Evolutionary conservation across 768 basidiomycete species (phyloP).

Genomic region (Leucosporidium scottii): DNA sequence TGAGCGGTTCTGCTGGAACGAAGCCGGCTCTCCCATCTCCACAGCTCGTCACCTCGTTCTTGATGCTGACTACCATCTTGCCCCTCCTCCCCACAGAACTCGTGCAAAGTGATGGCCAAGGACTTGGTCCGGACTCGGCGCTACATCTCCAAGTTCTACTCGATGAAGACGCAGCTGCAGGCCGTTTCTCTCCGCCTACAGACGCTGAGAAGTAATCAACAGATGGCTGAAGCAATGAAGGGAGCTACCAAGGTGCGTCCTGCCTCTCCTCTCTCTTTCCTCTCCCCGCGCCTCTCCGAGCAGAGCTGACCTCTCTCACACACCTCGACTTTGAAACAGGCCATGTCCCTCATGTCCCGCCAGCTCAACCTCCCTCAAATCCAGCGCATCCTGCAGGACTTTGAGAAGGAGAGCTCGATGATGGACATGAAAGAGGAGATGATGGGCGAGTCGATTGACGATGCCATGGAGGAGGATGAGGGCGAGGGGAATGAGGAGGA

Average conservation of each 20-base stretch:
- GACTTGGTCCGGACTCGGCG: constrained; percentile 92
- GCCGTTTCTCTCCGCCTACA: constrained; percentile 93
- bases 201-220: constrained; percentile 90
- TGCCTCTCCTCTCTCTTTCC: not conserved
- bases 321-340: constrained; percentile 49
- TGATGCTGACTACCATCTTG: too few species aligned
- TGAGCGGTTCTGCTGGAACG: too few species aligned
- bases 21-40: too few species aligned
- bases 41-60: too few species aligned
- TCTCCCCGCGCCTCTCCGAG: not conserved
- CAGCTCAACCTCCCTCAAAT: constrained; percentile 91
- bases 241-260: constrained; percentile 81
- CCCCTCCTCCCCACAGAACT: constrained; percentile 56
- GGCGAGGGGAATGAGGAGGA: constrained; percentile 89
- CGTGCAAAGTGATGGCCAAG: constrained; percentile 99
- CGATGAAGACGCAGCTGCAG: constrained; percentile 97
- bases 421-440: constrained; percentile 99
- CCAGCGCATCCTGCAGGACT: constrained; percentile 93
- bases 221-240: constrained; percentile 99
- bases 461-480: constrained; percentile 73
- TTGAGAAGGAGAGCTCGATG: constrained; percentile 90
- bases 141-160: constrained; percentile 96
- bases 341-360: constrained; percentile 96
- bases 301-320: not conserved
- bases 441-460: constrained; percentile 98